Evolutionary conservation across 352 stramenopile species (phyloP), one percentile per base, ranked within the genome.

Genomic region (Phytophthora fragariaefolia): DNA sequence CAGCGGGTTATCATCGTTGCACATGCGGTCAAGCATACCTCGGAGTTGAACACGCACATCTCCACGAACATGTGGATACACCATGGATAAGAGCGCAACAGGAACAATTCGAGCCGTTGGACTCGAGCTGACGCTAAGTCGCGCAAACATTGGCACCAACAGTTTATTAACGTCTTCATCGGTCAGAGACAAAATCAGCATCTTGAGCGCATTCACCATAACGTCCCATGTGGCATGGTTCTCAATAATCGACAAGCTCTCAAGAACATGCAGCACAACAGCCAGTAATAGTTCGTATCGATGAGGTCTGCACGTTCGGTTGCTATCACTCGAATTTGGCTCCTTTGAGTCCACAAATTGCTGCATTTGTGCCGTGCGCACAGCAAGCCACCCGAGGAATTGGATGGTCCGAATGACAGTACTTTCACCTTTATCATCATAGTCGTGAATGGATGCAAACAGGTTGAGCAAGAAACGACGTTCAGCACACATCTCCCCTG

Each of bases 201-300:
- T 83, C 34, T 92, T 88, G 32, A 95, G 82, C 9, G 85, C 84
- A 27, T 92, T 90, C 18, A 95, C 87, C 83, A 96, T 95, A 26
- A 93, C 87, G 23, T 96, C 88, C 89, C 89, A 96, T 28, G 87
- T 95, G 18, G 87, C 83, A 63, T 93, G 87, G 63, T 96, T 96
- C 54, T 96, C 89, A 47, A 96, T 96, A 61, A 95, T 95, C 12
- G 86, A 93, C 22, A 94, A 74, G 36, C 85, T 92, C 59, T 96
- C 89, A 23, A 96, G 77, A 48, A 96, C 83, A 48, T 95, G 82
- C 28, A 92, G 67, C 20, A 95, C 76, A 18, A 96, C 80, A 27
- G 82, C 82, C 32, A 96, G 66, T 30, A 96, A 65, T 18, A 93
- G 56, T 42, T 85, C 85, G 59, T 93, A 92, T 10, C 84, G 79